Percentiles rank a stretch among this genome's conserved stretches.
Evolutionary conservation across 2,329 filamentous ascomycete species (phyloP).

Genomic region (Diaporthe ilicicola): DNA sequence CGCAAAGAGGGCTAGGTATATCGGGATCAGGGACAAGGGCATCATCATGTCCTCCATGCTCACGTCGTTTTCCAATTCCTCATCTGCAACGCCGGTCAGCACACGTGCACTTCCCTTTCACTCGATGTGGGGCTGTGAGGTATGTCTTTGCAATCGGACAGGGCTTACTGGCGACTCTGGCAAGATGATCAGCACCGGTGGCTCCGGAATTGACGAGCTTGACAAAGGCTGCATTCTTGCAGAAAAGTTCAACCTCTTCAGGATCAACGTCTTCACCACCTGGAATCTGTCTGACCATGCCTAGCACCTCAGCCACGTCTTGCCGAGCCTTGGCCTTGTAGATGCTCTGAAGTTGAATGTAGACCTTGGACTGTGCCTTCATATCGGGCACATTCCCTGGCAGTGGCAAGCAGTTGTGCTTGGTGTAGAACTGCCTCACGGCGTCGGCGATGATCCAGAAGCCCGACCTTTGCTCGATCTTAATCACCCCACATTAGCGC

Average conservation of each 20-base stretch:
- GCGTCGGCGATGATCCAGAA: conserved; percentile 94
- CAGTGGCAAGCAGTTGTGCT: conserved; percentile 79
- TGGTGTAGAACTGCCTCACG: conserved; percentile 77
- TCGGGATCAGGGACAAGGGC: conserved; percentile 69
- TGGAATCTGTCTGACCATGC: conserved; percentile 63
- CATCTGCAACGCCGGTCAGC: conserved; percentile 51
- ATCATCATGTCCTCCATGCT: conserved; percentile 56
- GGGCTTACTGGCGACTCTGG: conserved; percentile 63
- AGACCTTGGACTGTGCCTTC: conserved; percentile 92
- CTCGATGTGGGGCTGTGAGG: neutral
- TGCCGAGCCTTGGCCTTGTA: conserved; percentile 88
- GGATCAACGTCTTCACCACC: conserved; percentile 66
- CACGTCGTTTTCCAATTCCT: conserved; percentile 63
- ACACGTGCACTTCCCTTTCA: conserved; percentile 15
- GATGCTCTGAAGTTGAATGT: conserved; percentile 88
- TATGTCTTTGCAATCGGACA: conserved; percentile 8
- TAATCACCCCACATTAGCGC: conserved; percentile 33
- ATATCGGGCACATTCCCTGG: conserved; percentile 93
- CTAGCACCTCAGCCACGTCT: conserved; percentile 79
- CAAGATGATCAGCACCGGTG: conserved; percentile 55
- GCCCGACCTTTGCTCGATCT: conserved; percentile 58
- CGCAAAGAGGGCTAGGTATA: conserved; percentile 73
- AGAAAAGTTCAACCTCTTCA: conserved; percentile 87
- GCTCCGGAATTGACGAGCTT: conserved; percentile 76
- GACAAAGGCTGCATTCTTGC: conserved; percentile 93